Evolutionary conservation across 1,139 yeast species (phyloP), one percentile per base, ranked within the genome.

Genomic region (Pichia sp.): DNA sequence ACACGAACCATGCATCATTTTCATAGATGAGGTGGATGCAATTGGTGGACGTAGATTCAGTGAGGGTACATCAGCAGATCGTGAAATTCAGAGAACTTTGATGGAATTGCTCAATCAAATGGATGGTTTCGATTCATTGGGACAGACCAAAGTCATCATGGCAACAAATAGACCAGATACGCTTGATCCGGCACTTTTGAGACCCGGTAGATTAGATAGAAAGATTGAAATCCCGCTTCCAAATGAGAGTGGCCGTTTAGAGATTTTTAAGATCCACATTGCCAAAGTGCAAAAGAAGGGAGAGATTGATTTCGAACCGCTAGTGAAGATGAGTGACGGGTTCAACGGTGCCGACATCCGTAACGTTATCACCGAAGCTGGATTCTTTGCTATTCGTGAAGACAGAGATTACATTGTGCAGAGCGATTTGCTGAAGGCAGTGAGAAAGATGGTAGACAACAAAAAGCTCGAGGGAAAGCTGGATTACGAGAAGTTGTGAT

Each of bases 81-180:
- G 98, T 62, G 99, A 93, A 63, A 91, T 93, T 56, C 99, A 93
- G 66, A 84, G 99, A 67, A 93, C 98, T 3, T 70, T 93, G 59
- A 91, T 93, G 98, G 99, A 93, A 64, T 70, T 93, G 56, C 73
- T 93, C 52, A 91, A 91, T 57, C 98, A 91, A 62, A 88, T 93
- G 98, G 99, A 93, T 60, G 99, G 99, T 45, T 93, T 93, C 60
- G 98, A 93, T 60, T 83, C 87, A 41, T 72, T 93, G 54, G 98
- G 98, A 26, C 95, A 87, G 63, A 93, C 98, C 3, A 93, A 93
- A 67, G 88, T 93, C 38, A 93, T 93, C 53, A 93, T 93, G 98
- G 99, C 99, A 25, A 93, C 99, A 19, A 93, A 93, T 62, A 77
- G 99, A 64, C 98, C 98, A 11, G 98, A 93, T 60, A 91, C 98